These are phyloP conservation scores for Gaeumannomyces sp. DNA, from an alignment of 2,329 filamentous ascomycete genomes.

Conservation along the genomic window DNA sequence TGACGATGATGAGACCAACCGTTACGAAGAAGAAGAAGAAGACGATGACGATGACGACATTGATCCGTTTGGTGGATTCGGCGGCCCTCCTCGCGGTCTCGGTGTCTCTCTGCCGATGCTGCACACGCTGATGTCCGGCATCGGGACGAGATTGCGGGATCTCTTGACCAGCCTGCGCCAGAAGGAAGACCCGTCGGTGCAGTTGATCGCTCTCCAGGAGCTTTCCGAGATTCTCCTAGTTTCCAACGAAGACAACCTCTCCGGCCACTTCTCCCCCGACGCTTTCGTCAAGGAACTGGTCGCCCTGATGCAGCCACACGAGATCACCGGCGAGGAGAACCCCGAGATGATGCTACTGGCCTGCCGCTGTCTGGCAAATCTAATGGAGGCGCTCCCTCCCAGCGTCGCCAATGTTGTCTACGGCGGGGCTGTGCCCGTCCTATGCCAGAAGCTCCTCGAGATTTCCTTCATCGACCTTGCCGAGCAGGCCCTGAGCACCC, in stretches of 20 bases:
- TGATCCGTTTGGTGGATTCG: conserved; percentile 61
- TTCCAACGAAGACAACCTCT: conserved; percentile 92
- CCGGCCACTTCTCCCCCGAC: conserved; percentile 91
- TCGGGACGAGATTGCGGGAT: conserved; percentile 72
- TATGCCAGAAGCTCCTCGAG: conserved; percentile 91
- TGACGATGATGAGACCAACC: conserved; percentile 36
- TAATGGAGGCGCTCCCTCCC: conserved; percentile 94
- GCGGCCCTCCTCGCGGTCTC: conserved; percentile 56
- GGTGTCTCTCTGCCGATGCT: conserved; percentile 76
- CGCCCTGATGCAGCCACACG: conserved; percentile 81
- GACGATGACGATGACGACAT: conserved; percentile 51
- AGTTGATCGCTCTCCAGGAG: conserved; percentile 88
- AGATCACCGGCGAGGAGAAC: conserved; percentile 77
- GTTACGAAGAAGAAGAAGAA: conserved; percentile 51
- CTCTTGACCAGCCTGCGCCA: conserved; percentile 70
- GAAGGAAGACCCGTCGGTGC: conserved; percentile 79
- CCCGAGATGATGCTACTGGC: conserved; percentile 96
- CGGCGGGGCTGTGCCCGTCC: conserved; percentile 87
- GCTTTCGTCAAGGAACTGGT: conserved; percentile 94
- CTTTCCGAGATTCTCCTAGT: conserved; percentile 89
- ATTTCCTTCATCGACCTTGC: conserved; percentile 97
- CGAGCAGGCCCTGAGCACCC: conserved; percentile 90
- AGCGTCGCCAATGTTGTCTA: conserved; percentile 96
- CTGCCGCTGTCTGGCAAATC: conserved; percentile 88
- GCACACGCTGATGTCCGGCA: conserved; percentile 86